Percentiles rank a stretch among this genome's conserved stretches.
Evolutionary conservation across 2,329 filamentous ascomycete genomes (phyloP).

Genomic region (Clarireedia sp.): DNA sequence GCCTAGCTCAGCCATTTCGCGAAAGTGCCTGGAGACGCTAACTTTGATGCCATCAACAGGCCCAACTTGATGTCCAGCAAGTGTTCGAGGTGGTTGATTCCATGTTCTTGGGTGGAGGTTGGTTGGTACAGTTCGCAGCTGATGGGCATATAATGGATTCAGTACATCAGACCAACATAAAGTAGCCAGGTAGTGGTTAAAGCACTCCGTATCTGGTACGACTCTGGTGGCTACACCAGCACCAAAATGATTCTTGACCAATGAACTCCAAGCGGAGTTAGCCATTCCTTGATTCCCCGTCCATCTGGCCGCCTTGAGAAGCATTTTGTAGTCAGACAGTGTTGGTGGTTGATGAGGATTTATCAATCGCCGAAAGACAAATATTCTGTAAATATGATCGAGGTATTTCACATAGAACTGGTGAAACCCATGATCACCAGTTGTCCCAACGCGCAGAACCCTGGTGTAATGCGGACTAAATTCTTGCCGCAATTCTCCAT

Average conservation of each 20-base stretch:
- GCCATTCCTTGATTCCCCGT: constrained; percentile 39
- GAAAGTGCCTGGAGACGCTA: constrained; percentile 31
- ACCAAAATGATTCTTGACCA: constrained; percentile 28
- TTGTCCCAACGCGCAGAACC: constrained; percentile 8
- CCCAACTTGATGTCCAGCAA: constrained; percentile 22
- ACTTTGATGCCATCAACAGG: constrained; percentile 14
- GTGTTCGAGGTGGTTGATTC: constrained; percentile 12
- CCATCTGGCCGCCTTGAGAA: constrained; percentile 43
- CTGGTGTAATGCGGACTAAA: constrained; percentile 41
- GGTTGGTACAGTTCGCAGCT: constrained; percentile 27
- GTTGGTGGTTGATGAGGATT: constrained; percentile 32
- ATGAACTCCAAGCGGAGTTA: constrained; percentile 37
- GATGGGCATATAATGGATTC: constrained; percentile 31
- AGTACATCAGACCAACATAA: constrained; percentile 38
- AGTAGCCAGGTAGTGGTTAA: constrained; percentile 46
- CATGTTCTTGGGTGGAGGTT: constrained; percentile 22
- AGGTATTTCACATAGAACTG: constrained; percentile 21
- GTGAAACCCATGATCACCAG: constrained; percentile 13
- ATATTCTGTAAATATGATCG: constrained; percentile 15
- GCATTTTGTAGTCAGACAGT: constrained; percentile 41
- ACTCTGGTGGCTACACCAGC: constrained; percentile 2
- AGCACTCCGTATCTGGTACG: constrained; percentile 42
- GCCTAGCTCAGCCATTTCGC: constrained; percentile 39
- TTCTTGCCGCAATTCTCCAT: constrained; percentile 38
- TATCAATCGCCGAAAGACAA: constrained; percentile 32